These are phyloP conservation scores for Pinus albicaulis DNA, from an alignment of 75 land plant species.

Conservation along the genomic window DNA sequence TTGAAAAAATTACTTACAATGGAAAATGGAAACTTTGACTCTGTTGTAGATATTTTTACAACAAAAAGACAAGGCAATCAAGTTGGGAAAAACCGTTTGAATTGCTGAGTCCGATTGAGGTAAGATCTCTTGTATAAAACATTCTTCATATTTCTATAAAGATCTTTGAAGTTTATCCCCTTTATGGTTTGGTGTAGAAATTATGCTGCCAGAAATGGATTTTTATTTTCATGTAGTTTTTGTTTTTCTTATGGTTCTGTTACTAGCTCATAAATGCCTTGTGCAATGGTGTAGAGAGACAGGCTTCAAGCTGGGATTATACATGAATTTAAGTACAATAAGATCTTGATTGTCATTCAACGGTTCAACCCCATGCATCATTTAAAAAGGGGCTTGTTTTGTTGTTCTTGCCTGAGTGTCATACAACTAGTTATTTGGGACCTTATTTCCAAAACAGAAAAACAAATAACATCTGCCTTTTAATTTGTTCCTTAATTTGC, in stretches of 20 bases:
- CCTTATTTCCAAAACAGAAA: too few relatives aligned
- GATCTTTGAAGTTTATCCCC: background rate
- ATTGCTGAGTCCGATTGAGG: slow-evolving; percentile 92
- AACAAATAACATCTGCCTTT: too few relatives aligned
- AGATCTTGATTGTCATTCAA: too few relatives aligned
- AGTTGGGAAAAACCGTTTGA: slow-evolving; percentile 96
- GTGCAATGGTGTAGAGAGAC: slow-evolving; percentile 46
- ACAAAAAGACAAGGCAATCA: slow-evolving; percentile 81
- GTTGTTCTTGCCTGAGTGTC: too few relatives aligned
- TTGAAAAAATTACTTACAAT: background rate
- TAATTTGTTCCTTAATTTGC: too few relatives aligned
- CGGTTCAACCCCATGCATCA: too few relatives aligned
- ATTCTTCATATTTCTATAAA: background rate
- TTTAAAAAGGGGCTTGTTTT: too few relatives aligned
- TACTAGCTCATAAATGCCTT: slow-evolving; percentile 58
- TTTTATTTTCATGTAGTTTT: slow-evolving; percentile 33
- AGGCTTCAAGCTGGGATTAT: too few relatives aligned
- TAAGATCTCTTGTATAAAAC: slow-evolving; percentile 23
- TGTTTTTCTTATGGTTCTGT: slow-evolving; percentile 55
- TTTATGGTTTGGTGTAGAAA: slow-evolving; percentile 7
- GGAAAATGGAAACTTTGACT: background rate
- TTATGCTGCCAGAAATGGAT: slow-evolving; percentile 15
- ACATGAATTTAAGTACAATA: too few relatives aligned
- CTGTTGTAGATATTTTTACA: slow-evolving; percentile 78
- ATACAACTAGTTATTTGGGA: too few relatives aligned